Evolutionary conservation across 2,329 filamentous ascomycete genomes (phyloP).

Genomic region (Exophiala xenobiotica): DNA sequence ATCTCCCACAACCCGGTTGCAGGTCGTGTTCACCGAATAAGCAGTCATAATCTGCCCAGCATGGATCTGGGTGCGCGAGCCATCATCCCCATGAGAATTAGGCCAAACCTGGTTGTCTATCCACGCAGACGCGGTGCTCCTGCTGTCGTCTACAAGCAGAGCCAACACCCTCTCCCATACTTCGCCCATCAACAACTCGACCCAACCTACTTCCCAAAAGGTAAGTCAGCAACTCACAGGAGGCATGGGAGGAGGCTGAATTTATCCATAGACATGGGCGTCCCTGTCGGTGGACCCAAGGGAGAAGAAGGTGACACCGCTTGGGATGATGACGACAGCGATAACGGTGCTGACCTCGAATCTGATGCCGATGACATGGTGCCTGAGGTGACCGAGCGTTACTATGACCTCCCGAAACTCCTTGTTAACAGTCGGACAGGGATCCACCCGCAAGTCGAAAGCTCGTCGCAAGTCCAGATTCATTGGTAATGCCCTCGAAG

Average conservation of each 20-base stretch:
- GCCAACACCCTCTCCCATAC: conserved; percentile 25
- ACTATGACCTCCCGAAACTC: too few species aligned
- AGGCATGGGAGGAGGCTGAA: neutral
- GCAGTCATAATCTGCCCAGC: neutral
- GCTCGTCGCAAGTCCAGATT: conserved; percentile 15
- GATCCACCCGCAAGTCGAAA: conserved; percentile 6
- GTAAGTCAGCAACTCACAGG: conserved; percentile 13
- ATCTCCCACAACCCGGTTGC: too few species aligned
- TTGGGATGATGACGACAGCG: conserved; percentile 25
- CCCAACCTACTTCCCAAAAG: conserved; percentile 22
- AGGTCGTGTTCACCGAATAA: too few species aligned
- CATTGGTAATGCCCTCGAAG: conserved; percentile 8
- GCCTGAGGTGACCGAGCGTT: too few species aligned
- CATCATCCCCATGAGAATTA: conserved; percentile 1
- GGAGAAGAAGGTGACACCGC: conserved; percentile 2
- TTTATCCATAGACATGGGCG: conserved; percentile 3
- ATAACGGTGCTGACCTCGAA: conserved; percentile 17
- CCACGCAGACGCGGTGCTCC: conserved; percentile 3
- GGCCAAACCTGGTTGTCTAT: neutral
- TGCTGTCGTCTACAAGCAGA: conserved; percentile 14
- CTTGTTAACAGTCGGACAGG: neutral
- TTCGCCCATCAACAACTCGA: conserved; percentile 31
- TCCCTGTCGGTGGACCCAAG: conserved; percentile 19
- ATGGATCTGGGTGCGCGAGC: neutral
- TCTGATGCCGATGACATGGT: conserved; percentile 18